Percentiles rank a stretch among this genome's conserved stretches.
These are phyloP conservation scores for Closterium sp. DNA, from an alignment of 139 green algal genomes.

Conservation along the genomic window DNA sequence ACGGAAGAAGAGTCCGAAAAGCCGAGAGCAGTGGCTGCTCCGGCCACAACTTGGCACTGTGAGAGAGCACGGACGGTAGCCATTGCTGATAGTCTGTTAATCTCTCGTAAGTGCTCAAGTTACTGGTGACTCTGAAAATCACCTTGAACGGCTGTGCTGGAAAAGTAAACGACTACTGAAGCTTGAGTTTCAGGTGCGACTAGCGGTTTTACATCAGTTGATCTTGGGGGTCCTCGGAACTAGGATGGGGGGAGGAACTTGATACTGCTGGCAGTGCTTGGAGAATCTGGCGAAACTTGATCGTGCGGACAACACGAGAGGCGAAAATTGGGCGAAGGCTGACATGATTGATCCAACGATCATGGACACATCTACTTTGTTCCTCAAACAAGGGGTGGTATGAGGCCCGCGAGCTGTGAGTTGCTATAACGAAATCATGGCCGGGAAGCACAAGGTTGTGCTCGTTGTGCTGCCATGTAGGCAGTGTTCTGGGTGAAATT, in stretches of 20 bases:
- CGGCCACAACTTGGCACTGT: neutral
- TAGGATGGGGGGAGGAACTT: neutral
- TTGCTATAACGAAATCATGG: neutral
- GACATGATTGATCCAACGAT: neutral
- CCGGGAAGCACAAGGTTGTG: neutral
- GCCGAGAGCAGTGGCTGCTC: neutral
- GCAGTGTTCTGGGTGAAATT: neutral
- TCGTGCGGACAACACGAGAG: neutral
- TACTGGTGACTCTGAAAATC: neutral
- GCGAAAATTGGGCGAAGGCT: neutral
- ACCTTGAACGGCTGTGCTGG: neutral
- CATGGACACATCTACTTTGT: neutral
- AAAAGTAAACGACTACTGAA: neutral
- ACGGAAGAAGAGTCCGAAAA: neutral
- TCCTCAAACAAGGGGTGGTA: neutral
- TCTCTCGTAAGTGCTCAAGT: neutral
- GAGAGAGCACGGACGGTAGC: neutral
- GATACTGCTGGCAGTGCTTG: neutral
- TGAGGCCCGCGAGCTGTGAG: neutral
- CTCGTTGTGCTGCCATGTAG: neutral
- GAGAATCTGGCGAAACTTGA: neutral
- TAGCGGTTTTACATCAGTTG: neutral
- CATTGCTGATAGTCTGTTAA: neutral
- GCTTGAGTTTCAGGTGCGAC: neutral
- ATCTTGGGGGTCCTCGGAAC: neutral